Evolutionary conservation across 768 basidiomycete species (phyloP), one percentile per base, ranked within the genome.

Genomic region (Leccinum aurantiacum): DNA sequence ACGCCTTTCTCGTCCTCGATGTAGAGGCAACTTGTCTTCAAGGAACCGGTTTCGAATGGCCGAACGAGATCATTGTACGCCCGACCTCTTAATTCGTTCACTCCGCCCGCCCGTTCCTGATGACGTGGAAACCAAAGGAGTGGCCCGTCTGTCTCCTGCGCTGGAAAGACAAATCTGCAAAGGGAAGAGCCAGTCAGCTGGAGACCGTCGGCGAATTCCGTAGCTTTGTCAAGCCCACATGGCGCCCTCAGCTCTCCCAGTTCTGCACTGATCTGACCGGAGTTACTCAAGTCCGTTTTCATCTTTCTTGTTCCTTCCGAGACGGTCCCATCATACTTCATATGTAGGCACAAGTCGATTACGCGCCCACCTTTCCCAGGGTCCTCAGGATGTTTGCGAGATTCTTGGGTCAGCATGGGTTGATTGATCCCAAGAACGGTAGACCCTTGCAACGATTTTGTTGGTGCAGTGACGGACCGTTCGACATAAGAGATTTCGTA

Each of bases 21-120:
- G 88, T 95, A 54, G 93, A 95, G 71, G 93, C 87, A 13, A 95
- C 93, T 2, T 95, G 93, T 66, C 70, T 81, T 48, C 73, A 72
- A 65, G 89, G 88, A 38, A 81, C 84, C 35, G 72, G 75, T 17
- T 91, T 93, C 63, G 83, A 88, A 57, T 96, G 87, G 76, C 91
- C 95, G 2, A 97, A 97, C 74, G 96, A 98, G 76, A 95, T 98
- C 57, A 97, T 98, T 63, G 96, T 92, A 71, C 69, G 88, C 54
- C 29, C 13, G 1, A 6, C 19, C 3, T 82, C 53, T 54, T 60
- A 50, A 50, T 53, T 56, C 59, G 27, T 63, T 54, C 52, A 53
- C 53, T 35, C 38, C 48, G 44, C 5, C n/a, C 13, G 33, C 13
- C 38, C 3, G 24, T 59, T 35, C 60, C 53, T 67, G 50, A 64